phyloP scores from a whole-genome alignment of 371 early-diverging fungal genomes.

The Rhizopus delemar region DNA sequence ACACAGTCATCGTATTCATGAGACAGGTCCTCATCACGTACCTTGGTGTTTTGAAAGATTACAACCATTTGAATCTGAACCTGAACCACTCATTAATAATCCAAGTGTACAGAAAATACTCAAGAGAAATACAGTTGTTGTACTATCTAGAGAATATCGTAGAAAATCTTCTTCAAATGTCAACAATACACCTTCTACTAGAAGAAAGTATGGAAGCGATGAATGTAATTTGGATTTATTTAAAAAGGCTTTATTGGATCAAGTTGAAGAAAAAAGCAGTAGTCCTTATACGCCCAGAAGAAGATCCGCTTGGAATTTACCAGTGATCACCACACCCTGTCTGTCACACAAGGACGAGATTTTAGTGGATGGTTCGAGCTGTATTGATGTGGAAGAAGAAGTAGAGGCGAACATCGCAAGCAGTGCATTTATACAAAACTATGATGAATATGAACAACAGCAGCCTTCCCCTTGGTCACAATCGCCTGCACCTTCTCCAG shows the following conservation, averaged over 20 bases:
- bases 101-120: slow-evolving; percentile 55
- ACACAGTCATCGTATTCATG: slow-evolving; percentile 28
- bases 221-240: slow-evolving; percentile 33
- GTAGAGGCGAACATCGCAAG: slow-evolving; percentile 23
- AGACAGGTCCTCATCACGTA: slow-evolving; percentile 26
- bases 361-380: slow-evolving; percentile 35
- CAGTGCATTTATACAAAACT: slow-evolving; percentile 30
- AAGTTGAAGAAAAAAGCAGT: slow-evolving; percentile 25
- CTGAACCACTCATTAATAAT: slow-evolving; percentile 56
- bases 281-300: slow-evolving; percentile 5
- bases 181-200: neutral
- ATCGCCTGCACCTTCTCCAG: slow-evolving; percentile 64
- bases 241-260: slow-evolving; percentile 40
- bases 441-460: slow-evolving; percentile 54
- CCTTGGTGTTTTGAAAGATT: slow-evolving; percentile 56
- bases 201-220: slow-evolving; percentile 20
- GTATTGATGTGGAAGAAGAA: slow-evolving; percentile 23
- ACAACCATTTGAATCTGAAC: slow-evolving; percentile 59
- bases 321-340: slow-evolving; percentile 40
- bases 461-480: slow-evolving; percentile 66
- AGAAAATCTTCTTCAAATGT: slow-evolving; percentile 22
- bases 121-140: slow-evolving; percentile 51
- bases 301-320: slow-evolving; percentile 26
- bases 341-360: slow-evolving; percentile 37
- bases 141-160: slow-evolving; percentile 59